phyloP scores from a whole-genome alignment of 495 filamentous ascomycete species.

The Penicillium samsonianum region DNA sequence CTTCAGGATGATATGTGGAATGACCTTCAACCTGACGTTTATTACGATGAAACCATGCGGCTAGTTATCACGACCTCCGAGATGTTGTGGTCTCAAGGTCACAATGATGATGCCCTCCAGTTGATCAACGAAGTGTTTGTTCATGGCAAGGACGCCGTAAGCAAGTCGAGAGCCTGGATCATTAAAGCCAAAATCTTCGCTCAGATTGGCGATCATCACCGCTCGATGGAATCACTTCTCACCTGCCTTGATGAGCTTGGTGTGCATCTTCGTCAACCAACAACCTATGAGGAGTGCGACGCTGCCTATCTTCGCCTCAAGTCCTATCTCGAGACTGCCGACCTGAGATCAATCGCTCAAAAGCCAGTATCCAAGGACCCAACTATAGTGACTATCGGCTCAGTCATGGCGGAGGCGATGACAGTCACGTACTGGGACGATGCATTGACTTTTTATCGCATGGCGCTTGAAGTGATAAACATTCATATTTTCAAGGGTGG shows the following conservation, averaged over 20 bases:
- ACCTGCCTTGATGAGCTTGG: constrained; percentile 67
- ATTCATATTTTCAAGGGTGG: constrained; percentile 64
- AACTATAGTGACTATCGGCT: constrained; percentile 63
- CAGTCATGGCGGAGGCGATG: constrained; percentile 74
- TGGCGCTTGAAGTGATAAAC: constrained; percentile 69
- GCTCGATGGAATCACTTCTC: constrained; percentile 67
- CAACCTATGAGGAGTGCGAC: constrained; percentile 76
- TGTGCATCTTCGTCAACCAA: constrained; percentile 61
- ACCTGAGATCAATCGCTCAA: constrained; percentile 54
- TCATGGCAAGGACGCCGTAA: constrained; percentile 64
- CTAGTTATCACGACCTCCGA: constrained; percentile 77
- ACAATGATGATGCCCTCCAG: constrained; percentile 60
- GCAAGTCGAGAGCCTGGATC: constrained; percentile 78
- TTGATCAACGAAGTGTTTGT: constrained; percentile 65
- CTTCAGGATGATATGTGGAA: constrained; percentile 79
- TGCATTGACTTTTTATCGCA: constrained; percentile 71
- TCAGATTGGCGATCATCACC: constrained; percentile 67
- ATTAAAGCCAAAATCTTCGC: constrained; percentile 73
- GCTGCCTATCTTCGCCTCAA: constrained; percentile 62
- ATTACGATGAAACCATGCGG: constrained; percentile 80
- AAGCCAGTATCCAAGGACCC: constrained; percentile 55
- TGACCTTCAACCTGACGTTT: constrained; percentile 66
- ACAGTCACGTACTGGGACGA: constrained; percentile 85
- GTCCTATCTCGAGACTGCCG: constrained; percentile 57
- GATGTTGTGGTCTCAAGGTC: constrained; percentile 73